Percentiles rank a stretch among this genome's conserved stretches.
These are phyloP conservation scores for Trichoderma afroharzianum DNA, from an alignment of 2,329 filamentous ascomycete genomes.

Conservation along the genomic window DNA sequence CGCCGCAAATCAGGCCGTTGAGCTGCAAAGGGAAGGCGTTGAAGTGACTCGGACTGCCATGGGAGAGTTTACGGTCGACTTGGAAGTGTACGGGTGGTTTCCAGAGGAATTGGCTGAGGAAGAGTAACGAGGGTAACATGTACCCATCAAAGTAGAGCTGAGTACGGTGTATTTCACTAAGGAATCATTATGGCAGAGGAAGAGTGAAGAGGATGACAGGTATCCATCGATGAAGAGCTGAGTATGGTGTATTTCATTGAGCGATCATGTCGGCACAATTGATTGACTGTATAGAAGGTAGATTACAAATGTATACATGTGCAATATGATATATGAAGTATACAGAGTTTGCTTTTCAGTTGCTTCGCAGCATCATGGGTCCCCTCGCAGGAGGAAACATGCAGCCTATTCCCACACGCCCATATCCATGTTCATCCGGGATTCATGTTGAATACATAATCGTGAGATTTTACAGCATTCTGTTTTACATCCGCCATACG, in stretches of 20 bases:
- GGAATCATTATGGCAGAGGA: slow-evolving; percentile 46
- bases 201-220: not conserved
- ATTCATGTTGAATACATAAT: not conserved
- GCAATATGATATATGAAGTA: not conserved
- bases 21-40: slow-evolving; percentile 51
- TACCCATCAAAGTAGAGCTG: not conserved
- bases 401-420: not conserved
- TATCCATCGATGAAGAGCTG: not conserved
- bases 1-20: slow-evolving; percentile 47
- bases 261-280: not conserved
- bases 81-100: slow-evolving; percentile 55
- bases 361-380: not conserved
- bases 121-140: not conserved
- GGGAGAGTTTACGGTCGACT: slow-evolving; percentile 51
- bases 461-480: not conserved
- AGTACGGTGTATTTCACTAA: not conserved
- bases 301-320: not conserved
- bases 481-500: not conserved
- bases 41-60: slow-evolving; percentile 45
- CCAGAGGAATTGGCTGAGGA: slow-evolving; percentile 48
- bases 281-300: not conserved
- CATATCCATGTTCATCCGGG: not conserved
- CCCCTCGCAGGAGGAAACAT: not conserved
- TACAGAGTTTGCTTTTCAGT: not conserved
- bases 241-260: not conserved